Evolutionary conservation across 2,329 filamentous ascomycete genomes (phyloP), one percentile per base, ranked within the genome.

Genomic region (Drechslerella coelobrocha): DNA sequence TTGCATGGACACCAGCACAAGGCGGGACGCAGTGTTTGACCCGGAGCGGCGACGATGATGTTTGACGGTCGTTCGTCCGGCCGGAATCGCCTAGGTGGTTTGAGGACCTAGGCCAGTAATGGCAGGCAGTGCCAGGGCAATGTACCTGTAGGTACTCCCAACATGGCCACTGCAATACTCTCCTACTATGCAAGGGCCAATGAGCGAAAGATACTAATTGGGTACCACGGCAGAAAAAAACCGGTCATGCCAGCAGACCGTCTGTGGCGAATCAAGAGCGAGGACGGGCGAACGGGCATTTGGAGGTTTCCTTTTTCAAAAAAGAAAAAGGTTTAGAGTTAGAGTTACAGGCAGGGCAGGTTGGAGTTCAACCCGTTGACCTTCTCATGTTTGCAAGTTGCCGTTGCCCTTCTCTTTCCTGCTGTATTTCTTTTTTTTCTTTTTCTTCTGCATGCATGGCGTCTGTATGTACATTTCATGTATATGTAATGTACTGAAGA

Each of bases 101-200:
- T 19, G 56, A 21, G 52, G 37, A 39, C 17, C 65, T 69, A 69
- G 41, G 51, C 65, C 65, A 52, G 54, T 61, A 61, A 43, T 47
- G 65, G 65, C 57, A 69, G 65, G 65, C 57, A 41, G 65, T 69
- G 65, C 65, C 65, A 61, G 55, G 19, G 34, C 41, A 29, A 4
- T 8, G 41, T 45, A 19, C n/a, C 14, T 45, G 19, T 14, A 45
- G n/a, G 37, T 6, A 19, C 41, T 12, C 19, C 5, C 41, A 19
- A 31, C 29, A 6, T 31, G 41, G 41, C 8, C 41, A 19, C 5
- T 2, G 4, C 17, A 6, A 6, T 23, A 7, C 41, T 21, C 43
- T 52, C 19, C 29, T 50, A 27, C 48, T 19, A 48, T 52, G 31
- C 19, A 29, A 41, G 41, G 41, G 41, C 41, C 14, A 45, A n/a